A percentile compares a stretch with the other conserved stretches of the same genome.
Conservation (phyloP, 2,329 filamentous ascomycete genomes). For the Botrytis cinerea region DNA sequence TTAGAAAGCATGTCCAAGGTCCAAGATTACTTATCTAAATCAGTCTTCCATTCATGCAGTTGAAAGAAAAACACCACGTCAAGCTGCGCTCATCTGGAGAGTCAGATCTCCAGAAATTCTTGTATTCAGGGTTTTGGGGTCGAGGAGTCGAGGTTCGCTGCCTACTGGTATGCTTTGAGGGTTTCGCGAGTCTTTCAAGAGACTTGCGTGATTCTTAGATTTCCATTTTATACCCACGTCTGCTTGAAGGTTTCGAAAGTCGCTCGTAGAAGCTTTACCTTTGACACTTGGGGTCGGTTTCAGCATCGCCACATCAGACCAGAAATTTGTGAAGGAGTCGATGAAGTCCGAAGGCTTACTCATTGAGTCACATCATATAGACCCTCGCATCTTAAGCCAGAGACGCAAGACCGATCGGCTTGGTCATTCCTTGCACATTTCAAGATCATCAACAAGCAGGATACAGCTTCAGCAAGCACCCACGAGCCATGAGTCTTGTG, state of each 20-base stretch:
- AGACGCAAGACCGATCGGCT: neutral
- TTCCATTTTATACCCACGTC: neutral
- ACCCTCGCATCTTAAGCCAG: neutral
- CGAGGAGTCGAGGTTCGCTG: neutral
- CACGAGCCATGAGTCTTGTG: neutral
- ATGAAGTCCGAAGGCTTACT: neutral
- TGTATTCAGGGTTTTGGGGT: neutral
- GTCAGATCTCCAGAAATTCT: neutral
- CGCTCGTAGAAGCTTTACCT: neutral
- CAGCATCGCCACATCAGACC: neutral
- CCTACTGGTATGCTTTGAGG: neutral
- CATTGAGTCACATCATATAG: neutral
- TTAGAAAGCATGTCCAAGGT: neutral
- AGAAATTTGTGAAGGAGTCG: neutral
- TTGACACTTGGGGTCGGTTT: neutral
- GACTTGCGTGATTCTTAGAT: neutral
- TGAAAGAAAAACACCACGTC: neutral
- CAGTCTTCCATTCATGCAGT: conserved; percentile 76
- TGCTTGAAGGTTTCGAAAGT: neutral
- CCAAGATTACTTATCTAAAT: conserved; percentile 74
- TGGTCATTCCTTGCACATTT: neutral
- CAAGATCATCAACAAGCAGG: neutral
- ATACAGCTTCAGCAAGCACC: neutral
- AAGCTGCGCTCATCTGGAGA: neutral
- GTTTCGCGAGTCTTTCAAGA: neutral